These are phyloP conservation scores for Coemansia sp. DNA, from an alignment of 192 early-diverging fungal species.

Conservation along the genomic window DNA sequence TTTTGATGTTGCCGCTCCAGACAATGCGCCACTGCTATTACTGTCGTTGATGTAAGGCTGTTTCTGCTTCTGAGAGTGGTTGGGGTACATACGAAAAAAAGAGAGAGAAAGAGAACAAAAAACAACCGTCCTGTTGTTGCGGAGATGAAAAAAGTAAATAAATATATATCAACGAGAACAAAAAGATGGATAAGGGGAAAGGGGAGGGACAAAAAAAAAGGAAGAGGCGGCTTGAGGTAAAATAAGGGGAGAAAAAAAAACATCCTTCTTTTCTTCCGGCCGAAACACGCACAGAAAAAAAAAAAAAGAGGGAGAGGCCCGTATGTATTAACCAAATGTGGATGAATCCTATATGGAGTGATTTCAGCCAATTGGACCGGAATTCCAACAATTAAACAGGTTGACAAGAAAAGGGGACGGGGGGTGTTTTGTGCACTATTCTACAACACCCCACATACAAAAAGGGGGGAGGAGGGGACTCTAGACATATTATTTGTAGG, in stretches of 20 bases:
- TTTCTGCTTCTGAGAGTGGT: background rate
- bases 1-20: background rate
- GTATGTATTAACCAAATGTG: background rate
- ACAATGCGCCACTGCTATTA: background rate
- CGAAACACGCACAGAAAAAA: background rate
- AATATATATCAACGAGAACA: background rate
- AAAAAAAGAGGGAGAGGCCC: background rate
- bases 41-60: background rate
- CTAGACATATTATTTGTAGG: background rate
- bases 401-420: background rate
- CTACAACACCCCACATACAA: too few species aligned
- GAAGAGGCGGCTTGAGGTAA: too few species aligned
- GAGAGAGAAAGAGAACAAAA: background rate
- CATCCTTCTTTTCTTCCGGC: background rate
- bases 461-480: background rate
- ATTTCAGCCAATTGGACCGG: too few species aligned
- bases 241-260: background rate
- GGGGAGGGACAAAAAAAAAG: background rate
- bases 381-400: background rate
- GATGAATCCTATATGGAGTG: background rate
- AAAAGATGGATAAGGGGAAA: background rate
- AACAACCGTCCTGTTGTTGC: background rate
- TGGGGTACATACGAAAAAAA: background rate
- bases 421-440: background rate
- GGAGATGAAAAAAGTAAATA: constrained; percentile 1